These are phyloP conservation scores for Catunica adiposa DNA, from an alignment of 2,329 filamentous ascomycete genomes.

Conservation along the genomic window DNA sequence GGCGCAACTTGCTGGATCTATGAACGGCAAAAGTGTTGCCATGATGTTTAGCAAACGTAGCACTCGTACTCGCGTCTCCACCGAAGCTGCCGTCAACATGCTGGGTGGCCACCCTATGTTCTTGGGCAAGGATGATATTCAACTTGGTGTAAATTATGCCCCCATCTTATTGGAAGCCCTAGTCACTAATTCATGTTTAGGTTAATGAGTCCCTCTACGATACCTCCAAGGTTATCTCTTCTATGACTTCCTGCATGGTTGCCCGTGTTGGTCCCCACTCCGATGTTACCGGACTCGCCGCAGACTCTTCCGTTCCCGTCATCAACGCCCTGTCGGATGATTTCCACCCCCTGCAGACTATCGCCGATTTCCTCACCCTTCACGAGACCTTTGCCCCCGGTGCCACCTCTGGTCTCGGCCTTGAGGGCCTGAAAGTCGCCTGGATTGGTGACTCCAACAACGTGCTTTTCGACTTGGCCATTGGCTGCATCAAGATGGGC, in stretches of 20 bases:
- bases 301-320: conserved; percentile 60
- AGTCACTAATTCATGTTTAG: conserved; percentile 23
- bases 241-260: conserved; percentile 72
- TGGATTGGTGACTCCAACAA: conserved; percentile 98
- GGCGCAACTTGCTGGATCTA: conserved; percentile 38
- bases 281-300: conserved; percentile 55
- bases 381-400: conserved; percentile 48
- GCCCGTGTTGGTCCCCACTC: conserved; percentile 62
- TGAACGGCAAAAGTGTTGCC: conserved; percentile 68
- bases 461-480: conserved; percentile 84
- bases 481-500: conserved; percentile 73
- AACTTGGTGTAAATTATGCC: conserved; percentile 53
- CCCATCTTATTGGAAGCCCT: not conserved
- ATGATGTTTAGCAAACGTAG: conserved; percentile 96
- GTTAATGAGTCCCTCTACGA: conserved; percentile 92
- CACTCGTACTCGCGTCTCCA: conserved; percentile 84
- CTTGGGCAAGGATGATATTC: conserved; percentile 85
- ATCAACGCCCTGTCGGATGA: conserved; percentile 80
- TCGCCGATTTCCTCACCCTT: conserved; percentile 87
- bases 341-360: conserved; percentile 84
- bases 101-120: conserved; percentile 95
- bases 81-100: conserved; percentile 74
- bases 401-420: conserved; percentile 34
- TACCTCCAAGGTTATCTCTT: conserved; percentile 83
- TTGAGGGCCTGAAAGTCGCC: conserved; percentile 75